Evolutionary conservation across 495 filamentous ascomycete species (phyloP), one percentile per base, ranked within the genome.

Genomic region (Penicillium manginii): DNA sequence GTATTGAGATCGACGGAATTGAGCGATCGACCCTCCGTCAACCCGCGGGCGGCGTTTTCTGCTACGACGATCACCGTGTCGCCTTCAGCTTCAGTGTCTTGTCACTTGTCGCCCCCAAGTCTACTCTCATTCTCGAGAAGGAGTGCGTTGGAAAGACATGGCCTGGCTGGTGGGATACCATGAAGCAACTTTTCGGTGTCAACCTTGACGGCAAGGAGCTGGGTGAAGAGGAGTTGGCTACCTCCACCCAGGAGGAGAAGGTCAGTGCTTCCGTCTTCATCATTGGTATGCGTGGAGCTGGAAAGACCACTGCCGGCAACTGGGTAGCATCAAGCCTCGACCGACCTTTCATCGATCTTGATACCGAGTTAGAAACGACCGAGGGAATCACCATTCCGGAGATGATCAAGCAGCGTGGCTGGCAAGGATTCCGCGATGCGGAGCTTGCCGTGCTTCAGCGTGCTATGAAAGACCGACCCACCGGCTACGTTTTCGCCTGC

Each of bases 1-100:
- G 94, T 35, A 96, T 99, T 54, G 86, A 91, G 66, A 86, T 96
- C 37, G 84, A 89, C 47, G 91, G 91, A 4, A 85, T 81, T 52
- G 81, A 88, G 17, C 79, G 83, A 51, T 75, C 71, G 31, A 78
- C 77, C 33, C 81, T 96, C 48, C 78, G 79, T 35, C 77, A 82
- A 48, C 88, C 92, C 3, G 63, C 71, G 31, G 82, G 81, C 19
- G 88, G 91, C 54, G 78, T 99, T 54, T 89, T 88, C 78, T 98
- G 94, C 77, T 98, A 98, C 62, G 94, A 99, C 71, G 94, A 99
- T 66, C 94, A 99, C 71, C 90, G 94, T 57, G 92, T 99, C 8
- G 94, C 94, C 9, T 98, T 98, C 91, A 97, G 93, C 73, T 96
- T 97, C 73, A 91, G 91, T 57, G 91, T 99, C n/a, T 74, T 99